Conservation (phyloP, 345 rosid species). For the Populus alba region DNA sequence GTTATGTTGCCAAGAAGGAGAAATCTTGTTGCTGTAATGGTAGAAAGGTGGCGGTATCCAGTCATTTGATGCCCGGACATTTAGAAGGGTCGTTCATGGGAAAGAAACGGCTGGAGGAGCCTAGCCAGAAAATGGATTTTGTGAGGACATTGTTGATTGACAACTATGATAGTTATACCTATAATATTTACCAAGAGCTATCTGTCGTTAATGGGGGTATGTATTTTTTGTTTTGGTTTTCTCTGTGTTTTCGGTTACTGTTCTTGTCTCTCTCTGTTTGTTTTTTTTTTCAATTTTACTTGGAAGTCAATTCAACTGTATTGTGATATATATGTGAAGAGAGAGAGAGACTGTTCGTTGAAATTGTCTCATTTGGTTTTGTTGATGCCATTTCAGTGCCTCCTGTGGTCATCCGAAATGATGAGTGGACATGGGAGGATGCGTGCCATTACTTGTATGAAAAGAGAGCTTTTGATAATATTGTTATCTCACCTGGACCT, state of each 20-base stretch:
- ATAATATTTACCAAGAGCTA: slow-evolving; percentile 79
- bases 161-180: slow-evolving; percentile 94
- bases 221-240: neutral
- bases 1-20: slow-evolving; percentile 25
- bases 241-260: neutral
- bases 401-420: slow-evolving; percentile 81
- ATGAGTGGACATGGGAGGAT: slow-evolving; percentile 84
- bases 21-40: slow-evolving; percentile 19
- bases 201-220: slow-evolving; percentile 86
- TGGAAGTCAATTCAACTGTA: neutral
- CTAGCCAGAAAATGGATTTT: slow-evolving; percentile 47
- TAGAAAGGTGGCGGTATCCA: slow-evolving; percentile 31
- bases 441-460: slow-evolving; percentile 52
- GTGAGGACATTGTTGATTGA: slow-evolving; percentile 89
- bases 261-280: neutral
- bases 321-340: neutral
- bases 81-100: slow-evolving; percentile 53
- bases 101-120: slow-evolving; percentile 38
- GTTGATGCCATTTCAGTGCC: slow-evolving; percentile 48
- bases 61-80: slow-evolving; percentile 47
- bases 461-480: slow-evolving; percentile 74
- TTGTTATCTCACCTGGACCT: slow-evolving; percentile 97
- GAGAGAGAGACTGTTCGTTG: neutral
- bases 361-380: neutral
- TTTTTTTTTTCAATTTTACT: too few species aligned